Percentiles rank a stretch among this genome's conserved stretches.
Evolutionary conservation across 2,329 filamentous ascomycete genomes (phyloP).

Genomic region (Xylaria sp.): DNA sequence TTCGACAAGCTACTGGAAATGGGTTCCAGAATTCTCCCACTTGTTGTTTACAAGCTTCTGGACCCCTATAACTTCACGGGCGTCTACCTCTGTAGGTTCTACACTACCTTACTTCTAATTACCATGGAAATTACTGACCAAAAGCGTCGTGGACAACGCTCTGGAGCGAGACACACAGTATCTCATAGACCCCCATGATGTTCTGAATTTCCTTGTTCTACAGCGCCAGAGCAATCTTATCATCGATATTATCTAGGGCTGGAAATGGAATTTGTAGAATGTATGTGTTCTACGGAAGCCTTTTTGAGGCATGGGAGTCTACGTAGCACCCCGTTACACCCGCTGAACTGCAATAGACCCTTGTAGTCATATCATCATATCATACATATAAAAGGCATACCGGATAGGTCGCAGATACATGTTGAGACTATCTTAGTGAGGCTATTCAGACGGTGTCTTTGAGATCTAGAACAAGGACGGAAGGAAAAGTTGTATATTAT

Average conservation of each 20-base stretch:
- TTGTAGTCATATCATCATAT: no score
- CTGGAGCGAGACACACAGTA: neutral
- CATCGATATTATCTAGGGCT: neutral
- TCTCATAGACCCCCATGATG: neutral
- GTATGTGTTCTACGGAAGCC: no score
- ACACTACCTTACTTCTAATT: neutral
- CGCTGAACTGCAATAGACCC: no score
- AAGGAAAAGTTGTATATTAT: no score
- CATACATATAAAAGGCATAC: no score
- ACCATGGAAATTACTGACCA: neutral
- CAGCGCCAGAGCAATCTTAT: constrained; percentile 4
- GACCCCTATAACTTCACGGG: neutral
- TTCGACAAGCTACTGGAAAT: neutral
- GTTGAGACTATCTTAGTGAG: no score
- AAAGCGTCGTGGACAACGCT: neutral
- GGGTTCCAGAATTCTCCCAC: neutral
- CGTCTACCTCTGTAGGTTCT: neutral
- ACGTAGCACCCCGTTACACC: no score
- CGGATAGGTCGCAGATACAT: no score
- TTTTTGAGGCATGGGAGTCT: no score
- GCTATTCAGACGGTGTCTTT: no score
- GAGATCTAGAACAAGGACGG: no score
- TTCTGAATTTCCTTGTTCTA: neutral
- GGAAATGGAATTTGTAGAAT: neutral
- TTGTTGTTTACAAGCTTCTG: neutral